phyloP scores from a whole-genome alignment of 331 rosid species.

The Cydonia oblonga region DNA sequence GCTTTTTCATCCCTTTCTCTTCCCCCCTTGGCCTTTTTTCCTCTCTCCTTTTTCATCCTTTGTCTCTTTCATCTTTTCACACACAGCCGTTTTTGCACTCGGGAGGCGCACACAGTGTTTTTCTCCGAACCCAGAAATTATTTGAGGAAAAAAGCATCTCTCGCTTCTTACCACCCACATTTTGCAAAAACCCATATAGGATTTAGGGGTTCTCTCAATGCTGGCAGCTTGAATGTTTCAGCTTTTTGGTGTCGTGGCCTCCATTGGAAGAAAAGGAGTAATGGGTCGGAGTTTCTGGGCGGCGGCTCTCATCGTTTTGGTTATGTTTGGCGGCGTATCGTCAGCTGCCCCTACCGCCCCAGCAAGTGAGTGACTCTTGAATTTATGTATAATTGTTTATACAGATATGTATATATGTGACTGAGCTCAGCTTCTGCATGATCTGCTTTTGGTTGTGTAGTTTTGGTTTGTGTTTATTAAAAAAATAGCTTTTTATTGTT shows the following conservation, averaged over 20 bases:
- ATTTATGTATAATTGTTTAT: neutral
- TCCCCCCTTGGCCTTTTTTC: neutral
- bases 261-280: constrained; percentile 8
- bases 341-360: constrained; percentile 49
- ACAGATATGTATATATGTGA: too few species aligned
- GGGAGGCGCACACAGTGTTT: constrained; percentile 12
- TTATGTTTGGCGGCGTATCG: constrained; percentile 27
- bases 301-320: constrained; percentile 32
- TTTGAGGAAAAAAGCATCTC: neutral
- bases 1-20: constrained; percentile 1
- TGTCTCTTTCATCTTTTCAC: constrained; percentile 20
- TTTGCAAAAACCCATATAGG: constrained; percentile 9
- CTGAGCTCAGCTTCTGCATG: neutral
- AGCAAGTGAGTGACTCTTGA: constrained; percentile 50
- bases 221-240: constrained; percentile 17
- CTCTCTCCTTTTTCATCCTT: neutral
- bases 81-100: constrained; percentile 1
- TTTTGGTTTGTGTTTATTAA: neutral
- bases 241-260: constrained; percentile 2
- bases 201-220: constrained; percentile 42
- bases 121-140: constrained; percentile 6
- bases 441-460: constrained; percentile 14
- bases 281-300: constrained; percentile 41
- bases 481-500: neutral
- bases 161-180: neutral